These are phyloP conservation scores for Suillus paluster DNA, from an alignment of 768 basidiomycete genomes.

Conservation along the genomic window DNA sequence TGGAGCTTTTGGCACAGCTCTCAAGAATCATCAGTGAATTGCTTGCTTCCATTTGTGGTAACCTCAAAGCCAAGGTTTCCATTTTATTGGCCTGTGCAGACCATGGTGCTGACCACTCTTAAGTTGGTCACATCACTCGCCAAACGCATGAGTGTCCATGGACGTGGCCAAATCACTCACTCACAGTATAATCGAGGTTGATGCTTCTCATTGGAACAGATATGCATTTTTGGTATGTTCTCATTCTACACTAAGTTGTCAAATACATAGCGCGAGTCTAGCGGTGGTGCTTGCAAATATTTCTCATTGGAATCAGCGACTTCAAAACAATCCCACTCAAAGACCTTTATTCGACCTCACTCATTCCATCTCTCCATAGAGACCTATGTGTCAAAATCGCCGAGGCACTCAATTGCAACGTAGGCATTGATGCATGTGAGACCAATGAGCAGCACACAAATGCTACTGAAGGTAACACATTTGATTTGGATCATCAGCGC, in stretches of 20 bases:
- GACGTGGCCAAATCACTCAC: neutral
- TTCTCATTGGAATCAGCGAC: neutral
- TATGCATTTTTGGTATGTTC: conserved; percentile 10
- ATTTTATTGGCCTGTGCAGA: neutral
- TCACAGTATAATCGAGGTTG: conserved; percentile 7
- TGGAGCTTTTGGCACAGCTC: conserved; percentile 1
- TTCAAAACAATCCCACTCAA: neutral
- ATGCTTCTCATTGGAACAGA: conserved; percentile 11
- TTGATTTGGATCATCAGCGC: neutral
- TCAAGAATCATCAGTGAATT: conserved; percentile 1
- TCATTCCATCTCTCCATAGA: neutral
- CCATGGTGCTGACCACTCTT: neutral
- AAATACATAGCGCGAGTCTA: neutral
- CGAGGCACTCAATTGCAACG: neutral
- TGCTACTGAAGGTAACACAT: neutral
- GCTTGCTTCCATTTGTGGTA: conserved; percentile 2
- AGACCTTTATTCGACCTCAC: neutral
- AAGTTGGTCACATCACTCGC: neutral
- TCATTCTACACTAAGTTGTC: neutral
- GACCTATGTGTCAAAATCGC: neutral
- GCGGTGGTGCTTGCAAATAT: neutral
- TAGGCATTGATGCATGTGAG: neutral
- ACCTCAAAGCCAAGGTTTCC: neutral
- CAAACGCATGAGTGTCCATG: conserved; percentile 8
- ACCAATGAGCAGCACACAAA: neutral